Percentiles rank a stretch among this genome's conserved stretches.
Evolutionary conservation across 495 filamentous ascomycete genomes (phyloP).

Genomic region (Daldinia concentrica): DNA sequence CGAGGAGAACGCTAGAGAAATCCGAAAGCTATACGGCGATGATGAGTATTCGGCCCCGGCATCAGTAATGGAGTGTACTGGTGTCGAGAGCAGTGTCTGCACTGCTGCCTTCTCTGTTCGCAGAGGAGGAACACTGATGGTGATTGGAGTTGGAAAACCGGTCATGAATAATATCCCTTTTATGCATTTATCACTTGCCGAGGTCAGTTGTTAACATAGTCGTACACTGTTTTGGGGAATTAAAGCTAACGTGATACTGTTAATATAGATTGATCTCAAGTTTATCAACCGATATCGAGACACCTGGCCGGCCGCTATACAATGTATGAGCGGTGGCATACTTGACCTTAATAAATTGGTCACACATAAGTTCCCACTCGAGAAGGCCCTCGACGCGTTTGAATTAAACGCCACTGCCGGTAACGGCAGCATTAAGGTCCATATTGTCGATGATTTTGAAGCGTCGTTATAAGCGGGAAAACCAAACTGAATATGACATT

Average conservation of each 20-base stretch:
- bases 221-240: slow-evolving; percentile 1
- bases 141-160: slow-evolving; percentile 69
- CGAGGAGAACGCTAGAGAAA: slow-evolving; percentile 61
- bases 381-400: slow-evolving; percentile 65
- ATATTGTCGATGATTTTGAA: slow-evolving; percentile 65
- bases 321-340: slow-evolving; percentile 58
- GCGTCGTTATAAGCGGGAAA: slow-evolving; percentile 25
- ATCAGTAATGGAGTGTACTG: slow-evolving; percentile 70
- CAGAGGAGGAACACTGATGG: slow-evolving; percentile 67
- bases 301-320: slow-evolving; percentile 68
- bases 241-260: slow-evolving; percentile 18
- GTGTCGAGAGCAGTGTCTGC: slow-evolving; percentile 67
- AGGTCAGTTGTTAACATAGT: slow-evolving; percentile 47
- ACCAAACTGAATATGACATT: neutral
- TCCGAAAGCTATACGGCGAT: slow-evolving; percentile 60
- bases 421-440: slow-evolving; percentile 66
- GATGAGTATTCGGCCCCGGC: slow-evolving; percentile 63
- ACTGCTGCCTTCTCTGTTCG: slow-evolving; percentile 66
- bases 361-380: slow-evolving; percentile 63
- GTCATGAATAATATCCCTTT: slow-evolving; percentile 72
- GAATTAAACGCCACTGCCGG: slow-evolving; percentile 58
- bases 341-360: slow-evolving; percentile 62
- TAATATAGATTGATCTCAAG: slow-evolving; percentile 64
- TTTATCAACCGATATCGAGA: slow-evolving; percentile 73
- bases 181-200: slow-evolving; percentile 70